phyloP scores from a whole-genome alignment of 2,329 filamentous ascomycete species.

The Plectosphaerella plurivora region DNA sequence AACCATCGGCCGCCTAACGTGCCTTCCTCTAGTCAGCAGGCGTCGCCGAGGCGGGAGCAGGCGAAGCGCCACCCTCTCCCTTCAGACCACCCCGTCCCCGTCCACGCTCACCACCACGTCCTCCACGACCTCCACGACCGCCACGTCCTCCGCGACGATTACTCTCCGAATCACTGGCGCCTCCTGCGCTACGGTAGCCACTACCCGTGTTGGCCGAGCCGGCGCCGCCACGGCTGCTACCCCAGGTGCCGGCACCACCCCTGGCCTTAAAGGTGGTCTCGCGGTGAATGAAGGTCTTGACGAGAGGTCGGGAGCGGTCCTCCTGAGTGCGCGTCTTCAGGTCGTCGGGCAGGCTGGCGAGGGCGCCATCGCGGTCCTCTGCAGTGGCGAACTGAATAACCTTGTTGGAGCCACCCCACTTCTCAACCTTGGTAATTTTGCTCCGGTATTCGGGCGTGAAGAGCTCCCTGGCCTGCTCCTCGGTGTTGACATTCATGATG shows the following conservation, averaged over 20 bases:
- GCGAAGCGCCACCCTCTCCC: conserved; percentile 53
- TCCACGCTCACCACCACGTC: conserved; percentile 55
- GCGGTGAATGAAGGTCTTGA: conserved; percentile 77
- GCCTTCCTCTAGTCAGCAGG: conserved; percentile 27
- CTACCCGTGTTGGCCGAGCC: conserved; percentile 50
- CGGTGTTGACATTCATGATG: conserved; percentile 78
- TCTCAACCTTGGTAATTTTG: conserved; percentile 77
- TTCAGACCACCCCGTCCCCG: conserved; percentile 53
- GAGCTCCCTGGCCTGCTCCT: conserved; percentile 76
- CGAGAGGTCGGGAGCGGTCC: conserved; percentile 72
- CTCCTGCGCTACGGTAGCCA: conserved; percentile 81
- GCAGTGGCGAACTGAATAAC: conserved; percentile 78
- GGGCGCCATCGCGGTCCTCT: conserved; percentile 76
- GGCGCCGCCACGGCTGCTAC: conserved; percentile 60
- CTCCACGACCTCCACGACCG: conserved; percentile 47
- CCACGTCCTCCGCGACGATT: conserved; percentile 53
- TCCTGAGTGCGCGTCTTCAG: conserved; percentile 68
- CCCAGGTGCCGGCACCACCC: conserved; percentile 64
- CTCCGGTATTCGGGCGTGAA: conserved; percentile 78
- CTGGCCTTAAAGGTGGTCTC: conserved; percentile 54
- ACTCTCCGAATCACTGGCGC: conserved; percentile 65
- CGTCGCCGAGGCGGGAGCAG: conserved; percentile 47
- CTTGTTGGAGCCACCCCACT: conserved; percentile 74
- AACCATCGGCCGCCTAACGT: not conserved
- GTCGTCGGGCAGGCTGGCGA: conserved; percentile 70